Percentiles rank a stretch among this genome's conserved stretches.
phyloP scores from a whole-genome alignment of 345 rosid species.

The Brassica carinata region DNA sequence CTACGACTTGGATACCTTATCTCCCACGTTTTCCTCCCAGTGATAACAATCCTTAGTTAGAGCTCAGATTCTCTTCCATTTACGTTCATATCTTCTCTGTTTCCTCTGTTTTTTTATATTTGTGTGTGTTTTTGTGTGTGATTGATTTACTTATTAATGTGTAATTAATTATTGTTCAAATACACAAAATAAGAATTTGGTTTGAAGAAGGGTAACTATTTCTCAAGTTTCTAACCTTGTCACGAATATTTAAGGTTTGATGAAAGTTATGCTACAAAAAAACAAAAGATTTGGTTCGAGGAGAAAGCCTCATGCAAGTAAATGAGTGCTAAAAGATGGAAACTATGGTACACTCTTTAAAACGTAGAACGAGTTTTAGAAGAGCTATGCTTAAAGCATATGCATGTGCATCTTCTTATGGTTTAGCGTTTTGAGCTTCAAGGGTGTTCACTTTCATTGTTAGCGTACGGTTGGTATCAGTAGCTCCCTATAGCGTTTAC shows the following conservation, averaged over 20 bases:
- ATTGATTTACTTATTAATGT: constrained; percentile 25
- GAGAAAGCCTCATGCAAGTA: neutral
- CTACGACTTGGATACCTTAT: constrained; percentile 66
- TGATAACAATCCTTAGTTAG: constrained; percentile 21
- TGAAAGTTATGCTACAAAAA: too few relatives aligned
- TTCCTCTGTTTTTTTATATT: neutral
- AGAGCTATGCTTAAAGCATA: neutral
- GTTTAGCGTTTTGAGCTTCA: neutral
- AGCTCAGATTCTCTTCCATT: neutral
- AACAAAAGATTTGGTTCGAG: neutral
- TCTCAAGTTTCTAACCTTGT: too few relatives aligned
- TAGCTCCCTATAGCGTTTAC: constrained; percentile 23
- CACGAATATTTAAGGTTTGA: too few relatives aligned
- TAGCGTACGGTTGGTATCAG: constrained; percentile 5
- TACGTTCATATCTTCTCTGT: neutral
- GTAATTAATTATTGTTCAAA: constrained; percentile 25
- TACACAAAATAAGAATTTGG: constrained; percentile 22
- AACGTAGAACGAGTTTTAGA: neutral
- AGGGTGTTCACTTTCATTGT: constrained; percentile 3
- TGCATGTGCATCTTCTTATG: neutral
- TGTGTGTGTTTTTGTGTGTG: constrained; percentile 10
- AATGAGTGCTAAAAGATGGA: neutral
- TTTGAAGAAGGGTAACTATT: too few relatives aligned
- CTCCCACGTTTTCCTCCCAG: constrained; percentile 48
- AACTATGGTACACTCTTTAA: neutral